Evolutionary conservation across 2,329 filamentous ascomycete species (phyloP).

Genomic region (Aspergillus calidoustus): DNA sequence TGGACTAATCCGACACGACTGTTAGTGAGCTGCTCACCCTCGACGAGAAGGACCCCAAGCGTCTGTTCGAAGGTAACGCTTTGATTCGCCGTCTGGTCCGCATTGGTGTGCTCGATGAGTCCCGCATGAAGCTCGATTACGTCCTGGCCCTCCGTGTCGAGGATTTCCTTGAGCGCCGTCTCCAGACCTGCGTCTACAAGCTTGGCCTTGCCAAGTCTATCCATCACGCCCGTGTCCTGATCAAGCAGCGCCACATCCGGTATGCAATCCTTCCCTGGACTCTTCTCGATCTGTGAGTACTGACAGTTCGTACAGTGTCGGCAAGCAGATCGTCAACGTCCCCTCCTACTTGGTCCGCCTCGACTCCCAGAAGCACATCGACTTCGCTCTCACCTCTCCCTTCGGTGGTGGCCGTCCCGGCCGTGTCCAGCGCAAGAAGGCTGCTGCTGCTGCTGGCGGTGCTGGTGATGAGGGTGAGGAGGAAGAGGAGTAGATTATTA

Average conservation of each 20-base stretch:
- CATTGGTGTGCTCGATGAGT: constrained; percentile 99
- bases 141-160: constrained; percentile 98
- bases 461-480: constrained; percentile 69
- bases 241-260: constrained; percentile 98
- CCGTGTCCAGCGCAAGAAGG: constrained; percentile 99
- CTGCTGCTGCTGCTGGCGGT: constrained; percentile 84
- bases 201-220: constrained; percentile 99
- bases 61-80: constrained; percentile 99
- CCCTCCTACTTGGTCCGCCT: constrained; percentile 99
- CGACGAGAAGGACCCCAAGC: constrained; percentile 99
- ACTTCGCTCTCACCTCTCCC: constrained; percentile 96
- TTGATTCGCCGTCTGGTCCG: constrained; percentile 99
- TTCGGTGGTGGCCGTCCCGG: constrained; percentile 97
- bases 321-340: constrained; percentile 99
- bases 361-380: constrained; percentile 99
- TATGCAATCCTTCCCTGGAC: constrained; percentile 1
- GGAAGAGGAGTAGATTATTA: constrained; percentile 67
- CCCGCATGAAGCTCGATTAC: constrained; percentile 99
- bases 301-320: constrained; percentile 64
- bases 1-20: constrained; percentile 11
- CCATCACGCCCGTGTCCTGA: constrained; percentile 99
- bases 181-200: constrained; percentile 99
- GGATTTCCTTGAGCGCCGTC: constrained; percentile 99
- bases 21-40: constrained; percentile 97
- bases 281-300: background rate